These are phyloP conservation scores for Mycena amicta DNA, from an alignment of 768 basidiomycete genomes.

Conservation along the genomic window DNA sequence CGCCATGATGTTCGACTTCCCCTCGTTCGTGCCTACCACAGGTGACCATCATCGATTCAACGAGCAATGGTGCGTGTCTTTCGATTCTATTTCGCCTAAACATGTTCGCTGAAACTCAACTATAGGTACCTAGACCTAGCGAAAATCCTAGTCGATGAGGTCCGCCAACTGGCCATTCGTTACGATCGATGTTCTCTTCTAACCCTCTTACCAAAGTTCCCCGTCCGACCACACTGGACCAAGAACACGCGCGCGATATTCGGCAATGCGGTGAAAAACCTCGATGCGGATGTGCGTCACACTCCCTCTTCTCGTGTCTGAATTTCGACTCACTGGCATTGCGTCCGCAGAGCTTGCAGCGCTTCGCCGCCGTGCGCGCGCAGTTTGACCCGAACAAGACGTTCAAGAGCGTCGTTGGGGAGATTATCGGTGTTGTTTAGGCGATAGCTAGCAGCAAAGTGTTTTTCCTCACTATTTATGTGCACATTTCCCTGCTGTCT, in stretches of 20 bases:
- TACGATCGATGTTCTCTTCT: not conserved
- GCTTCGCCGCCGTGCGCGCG: slow-evolving; percentile 34
- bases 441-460: too few species aligned
- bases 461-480: too few species aligned
- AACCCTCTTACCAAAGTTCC: slow-evolving; percentile 30
- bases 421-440: slow-evolving; percentile 38
- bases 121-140: slow-evolving; percentile 22
- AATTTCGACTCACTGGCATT: not conserved
- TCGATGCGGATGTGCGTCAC: slow-evolving; percentile 34
- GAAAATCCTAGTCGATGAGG: slow-evolving; percentile 37
- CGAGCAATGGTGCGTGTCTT: slow-evolving; percentile 28
- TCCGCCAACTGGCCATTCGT: slow-evolving; percentile 16
- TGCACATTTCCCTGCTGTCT: too few species aligned
- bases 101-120: not conserved
- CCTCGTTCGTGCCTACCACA: slow-evolving; percentile 34
- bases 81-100: not conserved
- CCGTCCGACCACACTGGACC: slow-evolving; percentile 40
- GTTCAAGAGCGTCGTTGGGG: slow-evolving; percentile 37
- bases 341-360: slow-evolving; percentile 28
- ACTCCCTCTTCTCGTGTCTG: not conserved
- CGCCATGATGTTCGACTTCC: slow-evolving; percentile 43
- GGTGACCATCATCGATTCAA: slow-evolving; percentile 39
- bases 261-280: slow-evolving; percentile 32
- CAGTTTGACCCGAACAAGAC: slow-evolving; percentile 37
- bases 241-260: slow-evolving; percentile 37